Evolutionary conservation across 371 early-diverging fungal species (phyloP).

Genomic region (Apophysomyces trapeziformis): DNA sequence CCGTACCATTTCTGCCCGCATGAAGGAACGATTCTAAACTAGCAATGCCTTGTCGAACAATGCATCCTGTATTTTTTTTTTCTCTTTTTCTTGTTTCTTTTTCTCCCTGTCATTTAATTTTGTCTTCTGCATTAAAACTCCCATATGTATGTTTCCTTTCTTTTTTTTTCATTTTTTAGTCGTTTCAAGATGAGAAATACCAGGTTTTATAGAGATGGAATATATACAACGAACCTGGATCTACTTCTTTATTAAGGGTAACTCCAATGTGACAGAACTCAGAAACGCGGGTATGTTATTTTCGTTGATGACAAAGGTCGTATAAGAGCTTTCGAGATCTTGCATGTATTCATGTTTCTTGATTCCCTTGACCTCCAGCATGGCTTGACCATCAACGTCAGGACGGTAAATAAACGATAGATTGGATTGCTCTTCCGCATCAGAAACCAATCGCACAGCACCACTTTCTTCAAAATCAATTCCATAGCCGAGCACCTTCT

Average conservation of each 20-base stretch:
- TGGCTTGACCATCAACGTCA: constrained; percentile 59
- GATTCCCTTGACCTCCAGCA: constrained; percentile 67
- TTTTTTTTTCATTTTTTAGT: not conserved
- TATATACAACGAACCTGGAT: not conserved
- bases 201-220: not conserved
- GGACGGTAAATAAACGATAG: constrained; percentile 71
- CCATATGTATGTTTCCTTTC: not conserved
- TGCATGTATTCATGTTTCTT: constrained; percentile 61
- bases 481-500: constrained; percentile 75
- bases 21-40: constrained; percentile 91
- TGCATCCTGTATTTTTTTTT: constrained; percentile 3
- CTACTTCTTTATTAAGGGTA: constrained; percentile 21
- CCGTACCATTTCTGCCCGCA: constrained; percentile 84
- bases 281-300: constrained; percentile 81
- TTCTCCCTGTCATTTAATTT: not conserved
- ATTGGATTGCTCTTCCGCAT: constrained; percentile 56
- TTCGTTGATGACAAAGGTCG: constrained; percentile 66
- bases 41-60: not conserved
- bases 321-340: constrained; percentile 56
- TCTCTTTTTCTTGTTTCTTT: not conserved
- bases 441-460: constrained; percentile 71
- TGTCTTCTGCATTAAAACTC: constrained; percentile 1
- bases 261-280: constrained; percentile 70
- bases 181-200: not conserved
- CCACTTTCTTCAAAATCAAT: constrained; percentile 72